Evolutionary conservation across 495 filamentous ascomycete species (phyloP).

Genomic region (Penicillium angulare): DNA sequence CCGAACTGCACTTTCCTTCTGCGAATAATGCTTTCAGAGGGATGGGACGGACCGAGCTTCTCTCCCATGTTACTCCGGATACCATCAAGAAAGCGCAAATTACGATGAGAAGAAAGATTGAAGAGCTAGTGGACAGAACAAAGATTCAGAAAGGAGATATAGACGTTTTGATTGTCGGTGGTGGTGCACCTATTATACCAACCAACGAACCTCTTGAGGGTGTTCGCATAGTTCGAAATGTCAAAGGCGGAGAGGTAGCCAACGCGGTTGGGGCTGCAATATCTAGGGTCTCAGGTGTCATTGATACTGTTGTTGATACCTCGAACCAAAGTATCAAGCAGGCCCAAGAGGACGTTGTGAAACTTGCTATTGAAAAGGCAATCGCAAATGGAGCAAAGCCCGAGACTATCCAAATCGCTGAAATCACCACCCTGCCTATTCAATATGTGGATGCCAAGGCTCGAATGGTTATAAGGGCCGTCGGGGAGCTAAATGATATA

Average conservation of each 20-base stretch:
- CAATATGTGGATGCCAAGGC: slow-evolving; percentile 37
- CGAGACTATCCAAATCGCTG: slow-evolving; percentile 31
- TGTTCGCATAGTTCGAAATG: slow-evolving; percentile 15
- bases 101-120: slow-evolving; percentile 16
- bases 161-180: slow-evolving; percentile 29
- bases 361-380: slow-evolving; percentile 35
- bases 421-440: slow-evolving; percentile 32
- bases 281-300: slow-evolving; percentile 25
- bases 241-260: slow-evolving; percentile 40
- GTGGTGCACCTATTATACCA: slow-evolving; percentile 20
- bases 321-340: slow-evolving; percentile 32
- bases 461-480: slow-evolving; percentile 31
- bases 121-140: slow-evolving; percentile 20
- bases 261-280: slow-evolving; percentile 59
- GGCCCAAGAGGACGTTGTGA: slow-evolving; percentile 33
- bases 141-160: slow-evolving; percentile 35
- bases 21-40: slow-evolving; percentile 12
- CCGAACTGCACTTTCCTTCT: slow-evolving; percentile 20
- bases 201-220: slow-evolving; percentile 17
- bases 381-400: slow-evolving; percentile 36
- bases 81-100: slow-evolving; percentile 5
- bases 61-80: slow-evolving; percentile 11
- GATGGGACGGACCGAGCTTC: slow-evolving; percentile 8
- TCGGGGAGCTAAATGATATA: slow-evolving; percentile 26
- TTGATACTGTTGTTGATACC: slow-evolving; percentile 45